phyloP scores from a whole-genome alignment of 768 basidiomycete species.

The Candolleomyces efflorescens region DNA sequence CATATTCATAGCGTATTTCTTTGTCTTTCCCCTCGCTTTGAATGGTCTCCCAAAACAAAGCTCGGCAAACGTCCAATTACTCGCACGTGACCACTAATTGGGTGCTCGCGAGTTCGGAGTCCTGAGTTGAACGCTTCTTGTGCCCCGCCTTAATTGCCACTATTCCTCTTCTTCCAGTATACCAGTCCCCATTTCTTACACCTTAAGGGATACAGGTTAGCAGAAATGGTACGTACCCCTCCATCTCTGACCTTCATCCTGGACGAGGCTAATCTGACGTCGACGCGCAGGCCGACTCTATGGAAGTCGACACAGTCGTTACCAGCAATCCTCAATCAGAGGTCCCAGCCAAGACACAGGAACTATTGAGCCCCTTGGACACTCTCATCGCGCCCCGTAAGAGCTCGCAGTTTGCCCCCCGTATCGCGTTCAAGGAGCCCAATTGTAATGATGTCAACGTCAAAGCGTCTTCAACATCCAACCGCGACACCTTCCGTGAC shows the following conservation, averaged over 20 bases:
- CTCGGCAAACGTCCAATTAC: neutral
- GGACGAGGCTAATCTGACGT: neutral
- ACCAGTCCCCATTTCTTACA: no score
- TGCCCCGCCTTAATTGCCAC: no score
- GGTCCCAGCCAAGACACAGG: neutral
- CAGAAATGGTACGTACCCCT: no score
- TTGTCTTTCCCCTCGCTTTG: no score
- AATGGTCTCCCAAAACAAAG: no score
- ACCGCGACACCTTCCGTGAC: slow-evolving; percentile 63
- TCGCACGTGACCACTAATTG: slow-evolving; percentile 28
- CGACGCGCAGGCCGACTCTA: slow-evolving; percentile 8
- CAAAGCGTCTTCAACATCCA: slow-evolving; percentile 17
- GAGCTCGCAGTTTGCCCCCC: neutral
- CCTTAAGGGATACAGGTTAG: no score
- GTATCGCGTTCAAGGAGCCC: neutral
- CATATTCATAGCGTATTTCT: no score
- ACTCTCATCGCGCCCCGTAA: neutral
- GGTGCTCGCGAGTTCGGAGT: slow-evolving; percentile 16
- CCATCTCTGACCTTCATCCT: no score
- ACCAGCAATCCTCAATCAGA: neutral
- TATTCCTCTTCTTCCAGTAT: neutral
- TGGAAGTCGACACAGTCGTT: slow-evolving; percentile 8
- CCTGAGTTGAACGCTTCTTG: neutral
- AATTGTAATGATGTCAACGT: neutral
- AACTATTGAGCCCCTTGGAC: neutral